Conservation (phyloP, 805 yeast genomes). For the Priceomyces carsonii region DNA sequence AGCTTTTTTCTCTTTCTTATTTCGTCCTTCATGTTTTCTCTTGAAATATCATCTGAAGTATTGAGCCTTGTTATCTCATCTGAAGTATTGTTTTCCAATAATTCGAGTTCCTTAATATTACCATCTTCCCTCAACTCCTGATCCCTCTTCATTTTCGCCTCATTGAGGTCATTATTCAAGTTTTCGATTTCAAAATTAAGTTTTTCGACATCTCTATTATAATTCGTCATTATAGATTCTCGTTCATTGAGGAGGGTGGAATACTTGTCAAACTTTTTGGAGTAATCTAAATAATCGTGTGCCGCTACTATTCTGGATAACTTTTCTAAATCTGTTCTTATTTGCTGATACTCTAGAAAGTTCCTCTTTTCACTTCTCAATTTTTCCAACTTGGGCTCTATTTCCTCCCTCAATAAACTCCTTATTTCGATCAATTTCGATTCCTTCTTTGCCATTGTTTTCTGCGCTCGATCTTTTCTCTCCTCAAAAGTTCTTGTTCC, state of each 20-base stretch:
- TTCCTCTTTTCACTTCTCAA: slow-evolving; percentile 78
- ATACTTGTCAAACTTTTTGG: slow-evolving; percentile 43
- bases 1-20: slow-evolving; percentile 31
- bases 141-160: slow-evolving; percentile 53
- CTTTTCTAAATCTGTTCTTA: slow-evolving; percentile 78
- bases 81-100: slow-evolving; percentile 52
- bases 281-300: slow-evolving; percentile 58
- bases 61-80: slow-evolving; percentile 67
- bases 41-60: slow-evolving; percentile 61
- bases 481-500: slow-evolving; percentile 97
- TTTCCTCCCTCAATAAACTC: slow-evolving; percentile 75
- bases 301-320: slow-evolving; percentile 73
- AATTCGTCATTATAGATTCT: slow-evolving; percentile 38
- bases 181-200: slow-evolving; percentile 55
- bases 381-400: slow-evolving; percentile 86
- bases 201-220: slow-evolving; percentile 46
- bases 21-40: slow-evolving; percentile 61
- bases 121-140: slow-evolving; percentile 63
- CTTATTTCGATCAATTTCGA: slow-evolving; percentile 78
- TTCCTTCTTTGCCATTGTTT: slow-evolving; percentile 90
- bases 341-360: slow-evolving; percentile 83
- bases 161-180: slow-evolving; percentile 61
- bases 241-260: slow-evolving; percentile 44
- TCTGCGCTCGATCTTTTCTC: slow-evolving; percentile 85
- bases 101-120: slow-evolving; percentile 58